phyloP scores from a whole-genome alignment of 495 filamentous ascomycete species.

The Hypoxylon fuscum region DNA sequence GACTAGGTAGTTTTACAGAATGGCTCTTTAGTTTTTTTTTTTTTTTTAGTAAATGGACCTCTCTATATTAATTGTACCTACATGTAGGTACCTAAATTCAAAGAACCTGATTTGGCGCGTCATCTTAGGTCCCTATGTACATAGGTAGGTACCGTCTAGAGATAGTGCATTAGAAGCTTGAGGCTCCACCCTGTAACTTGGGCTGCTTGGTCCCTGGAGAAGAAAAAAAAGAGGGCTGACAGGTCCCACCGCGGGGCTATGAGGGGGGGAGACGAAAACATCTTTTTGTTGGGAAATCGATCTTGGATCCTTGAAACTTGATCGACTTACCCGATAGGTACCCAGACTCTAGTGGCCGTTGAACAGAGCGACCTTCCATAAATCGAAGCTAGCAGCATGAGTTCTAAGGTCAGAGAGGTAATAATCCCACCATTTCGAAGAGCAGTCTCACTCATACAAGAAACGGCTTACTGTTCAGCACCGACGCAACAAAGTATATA shows the following conservation, averaged over 20 bases:
- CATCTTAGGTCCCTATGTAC: no score
- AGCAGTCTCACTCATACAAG: slow-evolving; percentile 12
- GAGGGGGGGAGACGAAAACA: slow-evolving; percentile 11
- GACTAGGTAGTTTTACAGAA: no score
- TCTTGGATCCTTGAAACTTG: slow-evolving; percentile 19
- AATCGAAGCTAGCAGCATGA: slow-evolving; percentile 1
- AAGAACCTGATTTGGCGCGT: no score
- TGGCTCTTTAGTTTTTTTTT: no score
- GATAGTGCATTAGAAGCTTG: neutral
- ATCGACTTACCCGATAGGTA: no score
- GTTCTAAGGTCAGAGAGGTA: neutral
- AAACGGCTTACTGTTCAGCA: slow-evolving; percentile 32
- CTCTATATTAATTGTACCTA: no score
- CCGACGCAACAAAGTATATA: slow-evolving; percentile 6
- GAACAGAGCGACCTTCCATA: slow-evolving; percentile 6
- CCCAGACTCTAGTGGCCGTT: neutral
- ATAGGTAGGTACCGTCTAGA: slow-evolving; percentile 3
- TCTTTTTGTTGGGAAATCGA: slow-evolving; percentile 41
- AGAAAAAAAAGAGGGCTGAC: slow-evolving; percentile 7
- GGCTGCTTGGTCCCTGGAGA: slow-evolving; percentile 4
- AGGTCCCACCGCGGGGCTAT: slow-evolving; percentile 19
- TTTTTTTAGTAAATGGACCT: no score
- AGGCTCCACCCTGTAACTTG: neutral
- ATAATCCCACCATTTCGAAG: slow-evolving; percentile 19
- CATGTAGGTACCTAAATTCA: no score